Conservation (phyloP, 306 rosid genomes). For the Acacia crassicarpa region DNA sequence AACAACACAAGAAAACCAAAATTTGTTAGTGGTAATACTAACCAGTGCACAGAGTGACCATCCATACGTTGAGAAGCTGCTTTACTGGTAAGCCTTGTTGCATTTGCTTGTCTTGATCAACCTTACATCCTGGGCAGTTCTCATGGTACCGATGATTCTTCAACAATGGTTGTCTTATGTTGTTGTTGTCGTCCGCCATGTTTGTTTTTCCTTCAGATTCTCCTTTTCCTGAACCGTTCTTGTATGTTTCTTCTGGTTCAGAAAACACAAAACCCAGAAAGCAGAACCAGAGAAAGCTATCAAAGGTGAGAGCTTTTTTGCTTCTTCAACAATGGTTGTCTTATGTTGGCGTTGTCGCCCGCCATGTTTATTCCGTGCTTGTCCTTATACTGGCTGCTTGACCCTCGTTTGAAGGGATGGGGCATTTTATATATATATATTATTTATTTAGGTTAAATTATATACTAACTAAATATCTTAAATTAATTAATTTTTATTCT, state of each 20-base stretch:
- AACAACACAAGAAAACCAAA: neutral
- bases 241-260: neutral
- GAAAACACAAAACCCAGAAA: neutral
- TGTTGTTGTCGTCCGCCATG: conserved; percentile 46
- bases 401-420: too few relatives aligned
- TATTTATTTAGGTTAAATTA: too few relatives aligned
- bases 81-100: conserved; percentile 45
- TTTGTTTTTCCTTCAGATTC: neutral
- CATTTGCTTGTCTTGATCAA: conserved; percentile 48
- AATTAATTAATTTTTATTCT: too few relatives aligned
- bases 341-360: too few relatives aligned
- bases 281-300: neutral
- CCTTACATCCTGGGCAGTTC: conserved; percentile 78
- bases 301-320: neutral
- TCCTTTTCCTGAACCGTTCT: neutral
- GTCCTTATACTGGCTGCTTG: too few relatives aligned
- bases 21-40: neutral
- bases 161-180: conserved; percentile 37
- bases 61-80: conserved; percentile 45
- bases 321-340: too few relatives aligned
- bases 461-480: too few relatives aligned
- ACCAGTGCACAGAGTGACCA: conserved; percentile 56
- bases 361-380: too few relatives aligned
- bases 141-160: conserved; percentile 47
- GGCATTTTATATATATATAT: too few relatives aligned